Base-by-base conservation (phyloP, 345 rosid species). In the Pugionium cornutum region DNA sequence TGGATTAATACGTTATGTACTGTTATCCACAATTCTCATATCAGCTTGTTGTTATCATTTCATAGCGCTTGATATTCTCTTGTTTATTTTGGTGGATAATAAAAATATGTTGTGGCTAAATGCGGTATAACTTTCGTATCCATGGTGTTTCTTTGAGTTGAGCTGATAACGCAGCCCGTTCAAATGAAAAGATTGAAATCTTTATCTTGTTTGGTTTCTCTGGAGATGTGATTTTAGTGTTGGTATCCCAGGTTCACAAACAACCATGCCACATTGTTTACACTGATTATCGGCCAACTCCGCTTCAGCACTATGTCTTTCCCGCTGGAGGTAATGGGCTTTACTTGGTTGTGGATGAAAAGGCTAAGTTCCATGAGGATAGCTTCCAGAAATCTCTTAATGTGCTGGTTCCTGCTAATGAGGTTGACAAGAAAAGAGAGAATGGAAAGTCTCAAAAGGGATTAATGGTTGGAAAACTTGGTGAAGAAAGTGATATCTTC, bases 191-290 rank as follows among this genome's bases (percentile, higher is more conserved):
- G 42, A 18, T 28, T 62, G 30, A 0, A 1, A 7, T 1, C 7
- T 49, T 63, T 49, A 26, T 32, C 29, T 29, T 48, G 47, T 37
- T 52, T 65, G 6, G 42, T 58, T 64, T 32, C 53, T 58, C 52
- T 31, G 34, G 58, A 27, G 29, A 40, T 55, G 4, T 77, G 65
- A 58, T 55, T 55, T 50, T 54, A 25, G 7, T 56, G 55, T 31
- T 58, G 41, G 34, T 49, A 40, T 47, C 80, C 46, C 84, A 92
- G 98, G 97, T 92, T 54, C 98, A 92, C 77, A 78, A 68, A 48
- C 98, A 89, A 64, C 98, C 98, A 9, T 92, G 98, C 72, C 96
- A 89, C 78, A 92, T 92, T 72, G 97, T 92, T 49, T 92, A 92
- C 78, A 92, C 98, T 3, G 98, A 92, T 77, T 92, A 92, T 82